A percentile compares a stretch with the other conserved stretches of the same genome.
These are phyloP conservation scores for Lignosus rhinocerotis DNA, from an alignment of 1,284 basidiomycete species.

Conservation along the genomic window DNA sequence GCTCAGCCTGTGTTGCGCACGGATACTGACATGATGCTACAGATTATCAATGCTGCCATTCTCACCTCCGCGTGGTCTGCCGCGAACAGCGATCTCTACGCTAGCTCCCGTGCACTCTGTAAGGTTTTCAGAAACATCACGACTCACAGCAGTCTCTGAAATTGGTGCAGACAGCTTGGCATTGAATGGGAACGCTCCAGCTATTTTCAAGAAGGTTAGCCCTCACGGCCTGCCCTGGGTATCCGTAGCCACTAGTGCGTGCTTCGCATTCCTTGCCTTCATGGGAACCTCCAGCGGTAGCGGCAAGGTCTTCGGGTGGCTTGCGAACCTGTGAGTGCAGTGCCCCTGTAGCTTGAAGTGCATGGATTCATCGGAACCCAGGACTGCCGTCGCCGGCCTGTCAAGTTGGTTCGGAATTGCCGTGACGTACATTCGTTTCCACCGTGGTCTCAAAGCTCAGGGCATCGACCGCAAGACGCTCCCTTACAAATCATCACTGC, in stretches of 20 bases:
- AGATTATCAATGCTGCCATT: constrained; percentile 87
- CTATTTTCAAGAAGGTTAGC: constrained; percentile 67
- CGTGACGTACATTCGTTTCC: constrained; percentile 80
- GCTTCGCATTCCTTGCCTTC: constrained; percentile 75
- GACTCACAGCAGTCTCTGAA: not conserved
- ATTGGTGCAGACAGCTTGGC: constrained; percentile 68
- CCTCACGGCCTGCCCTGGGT: constrained; percentile 76
- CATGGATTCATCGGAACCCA: not conserved
- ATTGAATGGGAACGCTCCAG: constrained; percentile 74
- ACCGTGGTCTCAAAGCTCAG: constrained; percentile 74
- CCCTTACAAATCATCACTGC: constrained; percentile 61
- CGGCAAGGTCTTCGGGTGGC: constrained; percentile 65
- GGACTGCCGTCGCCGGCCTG: constrained; percentile 61
- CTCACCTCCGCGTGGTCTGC: constrained; percentile 88
- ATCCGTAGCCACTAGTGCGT: constrained; percentile 65
- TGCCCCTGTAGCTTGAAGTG: not conserved
- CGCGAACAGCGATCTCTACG: constrained; percentile 82
- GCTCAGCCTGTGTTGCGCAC: not conserved
- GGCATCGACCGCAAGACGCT: constrained; percentile 66
- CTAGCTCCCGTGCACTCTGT: constrained; percentile 81
- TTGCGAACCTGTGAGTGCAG: constrained; percentile 58
- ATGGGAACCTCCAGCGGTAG: constrained; percentile 62
- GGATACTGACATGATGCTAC: not conserved
- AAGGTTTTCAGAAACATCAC: constrained; percentile 26
- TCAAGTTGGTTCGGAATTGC: constrained; percentile 87